Base-by-base conservation (phyloP, 345 rosid species). In the Rubroshorea leprosula region DNA sequence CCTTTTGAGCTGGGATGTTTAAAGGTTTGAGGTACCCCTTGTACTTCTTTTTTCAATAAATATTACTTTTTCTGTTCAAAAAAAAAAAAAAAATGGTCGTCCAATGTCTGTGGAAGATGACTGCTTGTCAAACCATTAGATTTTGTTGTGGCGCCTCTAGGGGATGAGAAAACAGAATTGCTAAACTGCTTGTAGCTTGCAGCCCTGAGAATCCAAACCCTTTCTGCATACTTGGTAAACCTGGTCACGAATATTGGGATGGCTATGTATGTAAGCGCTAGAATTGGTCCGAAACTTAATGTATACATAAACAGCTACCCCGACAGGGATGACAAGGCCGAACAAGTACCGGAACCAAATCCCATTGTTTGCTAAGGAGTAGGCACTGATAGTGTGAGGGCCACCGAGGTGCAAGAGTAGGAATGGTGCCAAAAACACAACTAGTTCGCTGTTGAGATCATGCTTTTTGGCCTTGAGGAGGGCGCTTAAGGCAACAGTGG, bases 211-310 rank as follows among this genome's bases (percentile, higher is more conserved):
- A 69, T 71, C 54, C 65, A 55, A 16, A 62, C 76, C 65, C 78
- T 70, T 72, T 78, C 82, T 0, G 45, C 75, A 38, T 67, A 80
- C 62, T 78, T 82, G 51, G 68, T 63, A 44, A 73, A 45, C 39
- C 86, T 89, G 0, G 51, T 69, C 0, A 57, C 46, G 5, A 83
- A 49, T 63, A 78, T 60, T 18, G 66, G 68, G 1, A 65, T 8
- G 23, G 68, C 61, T 2, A 75, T 17, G 4, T 23, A 52, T 0
- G 65, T 58, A 6, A 79, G 64, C 1, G 0, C 5, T 23, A 0
- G 62, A 58, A 27, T 70, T 15, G 0, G 15, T 19, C 0, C 29
- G 67, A 29, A 71, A 74, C 48, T 54, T 12, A 18, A 68, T 19
- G 58, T 64, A 68, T 41, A 85, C 73, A 22, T 74, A 82, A 9